Evolutionary conservation across 139 green algal species (phyloP).

Genomic region (Monoraphidium neglectum): DNA sequence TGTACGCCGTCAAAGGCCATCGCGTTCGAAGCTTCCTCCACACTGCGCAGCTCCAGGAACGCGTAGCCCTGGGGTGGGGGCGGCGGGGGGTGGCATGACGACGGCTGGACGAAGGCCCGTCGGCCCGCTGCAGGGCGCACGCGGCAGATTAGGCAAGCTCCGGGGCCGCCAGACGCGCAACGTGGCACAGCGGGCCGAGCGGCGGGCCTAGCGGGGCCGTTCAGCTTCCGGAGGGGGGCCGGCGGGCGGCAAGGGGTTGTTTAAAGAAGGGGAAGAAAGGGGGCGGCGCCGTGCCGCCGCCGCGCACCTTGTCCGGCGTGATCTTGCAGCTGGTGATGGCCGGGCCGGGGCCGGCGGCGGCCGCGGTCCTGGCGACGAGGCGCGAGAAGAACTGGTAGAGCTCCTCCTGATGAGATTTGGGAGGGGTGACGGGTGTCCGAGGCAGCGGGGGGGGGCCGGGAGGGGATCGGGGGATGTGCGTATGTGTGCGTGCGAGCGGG

Average conservation of each 20-base stretch:
- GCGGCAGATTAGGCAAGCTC: conserved; percentile 11
- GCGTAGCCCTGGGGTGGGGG: conserved; percentile 62
- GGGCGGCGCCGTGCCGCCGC: no score
- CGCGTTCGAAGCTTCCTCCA: conserved; percentile 81
- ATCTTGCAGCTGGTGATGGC: conserved; percentile 57
- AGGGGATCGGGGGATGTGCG: no score
- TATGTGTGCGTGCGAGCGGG: no score
- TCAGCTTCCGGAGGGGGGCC: conserved; percentile 19
- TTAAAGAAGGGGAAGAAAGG: no score
- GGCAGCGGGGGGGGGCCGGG: no score
- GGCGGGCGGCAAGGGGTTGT: conserved; percentile 27
- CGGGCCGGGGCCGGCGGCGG: conserved; percentile 25
- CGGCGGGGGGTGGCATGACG: background rate
- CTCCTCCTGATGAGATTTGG: conserved; percentile 38
- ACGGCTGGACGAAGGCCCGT: no score
- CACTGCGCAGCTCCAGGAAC: conserved; percentile 72
- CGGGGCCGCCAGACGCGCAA: conserved; percentile 1
- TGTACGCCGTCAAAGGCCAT: conserved; percentile 80
- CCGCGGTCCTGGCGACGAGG: conserved; percentile 46
- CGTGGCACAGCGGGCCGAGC: no score
- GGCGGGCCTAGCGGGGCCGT: no score
- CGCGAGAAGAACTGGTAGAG: conserved; percentile 50
- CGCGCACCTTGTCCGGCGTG: conserved; percentile 21
- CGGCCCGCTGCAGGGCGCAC: no score
- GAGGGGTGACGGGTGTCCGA: no score